phyloP scores from a whole-genome alignment of 352 stramenopile species.

The Phytophthora constricta region DNA sequence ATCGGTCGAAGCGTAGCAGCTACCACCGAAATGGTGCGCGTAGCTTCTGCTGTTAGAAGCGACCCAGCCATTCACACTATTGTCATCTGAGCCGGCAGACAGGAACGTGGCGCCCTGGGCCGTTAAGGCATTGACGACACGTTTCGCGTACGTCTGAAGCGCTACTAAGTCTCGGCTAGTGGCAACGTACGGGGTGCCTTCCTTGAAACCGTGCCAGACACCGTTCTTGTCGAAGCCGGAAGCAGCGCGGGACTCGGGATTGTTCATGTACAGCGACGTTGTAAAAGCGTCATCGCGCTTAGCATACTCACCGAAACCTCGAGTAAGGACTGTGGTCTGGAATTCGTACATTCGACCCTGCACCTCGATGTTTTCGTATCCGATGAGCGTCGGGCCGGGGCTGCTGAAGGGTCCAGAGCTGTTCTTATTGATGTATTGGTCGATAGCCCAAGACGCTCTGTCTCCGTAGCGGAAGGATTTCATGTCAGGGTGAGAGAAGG shows the following conservation, averaged over 20 bases:
- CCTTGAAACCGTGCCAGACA: constrained; percentile 46
- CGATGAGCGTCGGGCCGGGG: constrained; percentile 59
- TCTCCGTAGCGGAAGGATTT: constrained; percentile 48
- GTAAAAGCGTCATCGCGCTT: constrained; percentile 45
- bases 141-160: constrained; percentile 54
- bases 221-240: constrained; percentile 56
- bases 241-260: constrained; percentile 55
- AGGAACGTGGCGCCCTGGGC: constrained; percentile 59
- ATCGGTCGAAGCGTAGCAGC: constrained; percentile 73
- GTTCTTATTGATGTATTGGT: constrained; percentile 61
- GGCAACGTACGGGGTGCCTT: constrained; percentile 46
- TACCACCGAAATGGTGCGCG: constrained; percentile 73
- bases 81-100: constrained; percentile 28
- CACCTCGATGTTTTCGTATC: constrained; percentile 64
- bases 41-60: constrained; percentile 27
- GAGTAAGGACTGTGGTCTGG: constrained; percentile 57
- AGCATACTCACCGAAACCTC: constrained; percentile 50
- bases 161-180: constrained; percentile 59
- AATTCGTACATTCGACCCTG: constrained; percentile 66
- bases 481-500: constrained; percentile 65
- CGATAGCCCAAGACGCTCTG: constrained; percentile 40
- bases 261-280: constrained; percentile 66
- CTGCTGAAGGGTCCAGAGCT: constrained; percentile 48
- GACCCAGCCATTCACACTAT: constrained; percentile 55
- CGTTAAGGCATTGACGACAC: constrained; percentile 49